Evolutionary conservation across 495 filamentous ascomycete genomes (phyloP).

Genomic region (Aspergillus olivimuriae): DNA sequence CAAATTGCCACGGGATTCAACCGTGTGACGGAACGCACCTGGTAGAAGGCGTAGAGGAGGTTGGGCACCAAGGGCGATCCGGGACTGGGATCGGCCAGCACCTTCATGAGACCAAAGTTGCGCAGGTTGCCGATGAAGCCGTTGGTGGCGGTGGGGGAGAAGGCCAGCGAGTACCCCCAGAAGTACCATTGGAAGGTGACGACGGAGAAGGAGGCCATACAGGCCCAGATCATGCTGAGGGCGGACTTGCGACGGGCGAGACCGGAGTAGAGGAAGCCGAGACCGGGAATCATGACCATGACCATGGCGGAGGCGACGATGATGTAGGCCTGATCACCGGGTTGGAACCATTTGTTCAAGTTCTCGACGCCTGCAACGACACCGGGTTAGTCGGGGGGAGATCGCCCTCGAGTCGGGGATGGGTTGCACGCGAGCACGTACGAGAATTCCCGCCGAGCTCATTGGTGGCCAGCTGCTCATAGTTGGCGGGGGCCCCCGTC

Average conservation of each 20-base stretch:
- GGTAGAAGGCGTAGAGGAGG: slow-evolving; percentile 61
- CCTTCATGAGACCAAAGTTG: slow-evolving; percentile 62
- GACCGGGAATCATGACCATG: slow-evolving; percentile 77
- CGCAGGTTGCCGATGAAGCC: slow-evolving; percentile 62
- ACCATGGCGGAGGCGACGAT: slow-evolving; percentile 92
- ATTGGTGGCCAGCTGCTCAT: slow-evolving; percentile 64
- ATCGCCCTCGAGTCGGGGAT: too few relatives aligned
- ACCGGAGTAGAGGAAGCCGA: slow-evolving; percentile 65
- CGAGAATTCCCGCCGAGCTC: slow-evolving; percentile 72
- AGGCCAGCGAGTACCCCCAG: slow-evolving; percentile 69
- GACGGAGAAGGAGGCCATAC: slow-evolving; percentile 58
- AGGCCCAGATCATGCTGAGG: slow-evolving; percentile 65
- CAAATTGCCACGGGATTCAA: neutral
- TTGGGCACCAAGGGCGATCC: slow-evolving; percentile 58
- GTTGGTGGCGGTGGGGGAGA: slow-evolving; percentile 56
- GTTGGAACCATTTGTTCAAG: slow-evolving; percentile 79
- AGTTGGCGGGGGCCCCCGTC: slow-evolving; percentile 67
- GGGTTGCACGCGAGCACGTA: too few relatives aligned
- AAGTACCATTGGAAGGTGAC: slow-evolving; percentile 72
- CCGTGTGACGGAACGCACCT: slow-evolving; percentile 39
- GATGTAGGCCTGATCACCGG: slow-evolving; percentile 81
- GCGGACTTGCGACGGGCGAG: slow-evolving; percentile 59
- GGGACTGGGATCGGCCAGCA: slow-evolving; percentile 54
- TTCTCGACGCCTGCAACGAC: slow-evolving; percentile 55
- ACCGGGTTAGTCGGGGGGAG: slow-evolving; percentile 5